Evolutionary conservation across 176 grass and related monocot genomes (phyloP), one percentile per base, ranked within the genome.

Genomic region (Lolium multiflorum): DNA sequence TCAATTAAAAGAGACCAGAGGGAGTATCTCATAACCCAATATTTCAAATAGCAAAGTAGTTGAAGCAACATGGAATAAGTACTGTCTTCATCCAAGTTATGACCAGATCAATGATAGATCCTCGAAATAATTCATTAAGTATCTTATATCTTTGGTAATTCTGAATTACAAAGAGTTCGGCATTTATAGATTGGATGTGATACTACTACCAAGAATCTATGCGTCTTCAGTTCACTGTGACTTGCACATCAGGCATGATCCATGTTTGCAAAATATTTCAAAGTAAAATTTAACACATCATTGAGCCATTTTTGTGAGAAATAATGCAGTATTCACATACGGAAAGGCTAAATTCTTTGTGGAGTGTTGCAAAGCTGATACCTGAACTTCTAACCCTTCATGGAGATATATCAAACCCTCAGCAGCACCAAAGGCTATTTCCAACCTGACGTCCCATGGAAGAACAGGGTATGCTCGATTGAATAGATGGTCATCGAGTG

Each of bases 351-450:
- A 50, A 24, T 18, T 69, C 41, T 15, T 15, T 62, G 17, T 54
- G 56, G 16, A 65, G 55, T 35, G 73, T 65, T 59, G 38, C 5
- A 39, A 48, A 80, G 24, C 6, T 76, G 9, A 56, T 87, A 93
- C 94, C 94, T 95, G 91, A 86, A 95, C 78, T 91, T 95, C 94
- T 26, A 95, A 51, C 22, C 87, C 91, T 79, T 93, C 91, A 8
- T 95, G 94, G 49, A 95, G 89, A 66, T 95, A 91, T 26, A 73
- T 3, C 89, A 95, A 85, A 47, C 94, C 94, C 50, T 93, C 81
- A 59, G 93, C 93, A 31, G 93, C 84, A 80, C 81, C 91, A 20
- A 93, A 41, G 50, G 60, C 77, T 80, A 95, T 95, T 75, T 91
- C 57, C 77, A 95, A 73, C 85, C 91, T 89, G 73, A 28, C 44